These are phyloP conservation scores for Phialocephala sp. DNA, from an alignment of 2,329 filamentous ascomycete genomes.

Conservation along the genomic window DNA sequence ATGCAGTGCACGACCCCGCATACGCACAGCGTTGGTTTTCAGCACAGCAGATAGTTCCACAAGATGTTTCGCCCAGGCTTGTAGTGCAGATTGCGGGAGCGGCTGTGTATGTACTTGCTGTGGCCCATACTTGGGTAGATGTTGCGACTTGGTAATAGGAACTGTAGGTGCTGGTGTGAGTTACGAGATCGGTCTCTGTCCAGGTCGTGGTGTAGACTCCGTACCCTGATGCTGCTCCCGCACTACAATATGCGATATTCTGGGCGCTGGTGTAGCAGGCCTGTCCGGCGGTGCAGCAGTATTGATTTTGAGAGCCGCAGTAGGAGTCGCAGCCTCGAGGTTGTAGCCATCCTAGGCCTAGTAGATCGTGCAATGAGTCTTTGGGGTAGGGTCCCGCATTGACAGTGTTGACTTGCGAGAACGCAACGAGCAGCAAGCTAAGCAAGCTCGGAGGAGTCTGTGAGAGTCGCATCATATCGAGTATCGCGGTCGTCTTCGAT, in stretches of 20 bases:
- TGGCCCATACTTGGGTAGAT: slow-evolving; percentile 1
- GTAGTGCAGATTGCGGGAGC: slow-evolving; percentile 57
- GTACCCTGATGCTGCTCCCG: slow-evolving; percentile 39
- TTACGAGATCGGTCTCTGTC: slow-evolving; percentile 58
- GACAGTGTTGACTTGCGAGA: slow-evolving; percentile 45
- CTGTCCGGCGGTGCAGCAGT: slow-evolving; percentile 58
- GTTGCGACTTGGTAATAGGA: slow-evolving; percentile 43
- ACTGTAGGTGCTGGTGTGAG: slow-evolving; percentile 64
- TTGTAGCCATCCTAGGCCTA: slow-evolving; percentile 57
- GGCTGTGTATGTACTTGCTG: slow-evolving; percentile 2
- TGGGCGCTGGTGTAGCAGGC: slow-evolving; percentile 56
- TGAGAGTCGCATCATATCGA: slow-evolving; percentile 46
- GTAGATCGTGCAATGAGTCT: slow-evolving; percentile 51
- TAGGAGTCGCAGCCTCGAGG: slow-evolving; percentile 54
- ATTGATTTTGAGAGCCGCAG: slow-evolving; percentile 61
- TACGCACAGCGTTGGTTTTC: slow-evolving; percentile 69
- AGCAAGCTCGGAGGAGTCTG: slow-evolving; percentile 40
- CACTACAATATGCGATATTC: slow-evolving; percentile 56
- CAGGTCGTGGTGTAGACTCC: slow-evolving; percentile 53
- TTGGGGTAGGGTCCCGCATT: slow-evolving; percentile 56
- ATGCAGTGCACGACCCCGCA: slow-evolving; percentile 32
- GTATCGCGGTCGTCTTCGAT: slow-evolving; percentile 19
- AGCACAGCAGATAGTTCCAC: slow-evolving; percentile 74
- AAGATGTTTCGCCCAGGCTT: slow-evolving; percentile 61
- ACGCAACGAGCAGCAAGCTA: slow-evolving; percentile 47